Conservation (phyloP, 2,329 filamentous ascomycete species). For the Zymoseptoria pseudotritici region DNA sequence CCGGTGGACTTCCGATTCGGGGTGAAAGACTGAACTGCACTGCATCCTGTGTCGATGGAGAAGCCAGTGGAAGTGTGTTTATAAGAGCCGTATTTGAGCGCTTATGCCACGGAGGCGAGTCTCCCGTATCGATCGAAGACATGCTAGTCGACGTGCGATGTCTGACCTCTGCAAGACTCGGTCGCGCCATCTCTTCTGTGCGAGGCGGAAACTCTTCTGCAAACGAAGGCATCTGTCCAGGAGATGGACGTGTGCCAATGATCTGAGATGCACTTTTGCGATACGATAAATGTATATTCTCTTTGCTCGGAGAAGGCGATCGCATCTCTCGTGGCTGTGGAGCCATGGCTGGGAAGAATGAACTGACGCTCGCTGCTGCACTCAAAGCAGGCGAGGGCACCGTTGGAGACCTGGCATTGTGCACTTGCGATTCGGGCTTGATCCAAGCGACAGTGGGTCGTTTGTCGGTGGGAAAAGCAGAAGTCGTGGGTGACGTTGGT, state of each 20-base stretch:
- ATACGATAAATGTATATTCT: constrained; percentile 43
- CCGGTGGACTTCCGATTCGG: constrained; percentile 12
- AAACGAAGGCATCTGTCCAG: not conserved
- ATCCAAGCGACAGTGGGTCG: constrained; percentile 17
- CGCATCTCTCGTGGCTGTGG: constrained; percentile 22
- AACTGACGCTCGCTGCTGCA: constrained; percentile 22
- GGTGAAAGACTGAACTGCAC: constrained; percentile 7
- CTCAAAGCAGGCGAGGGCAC: constrained; percentile 28
- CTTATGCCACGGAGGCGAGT: constrained; percentile 27
- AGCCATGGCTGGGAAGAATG: constrained; percentile 25
- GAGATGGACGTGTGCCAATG: constrained; percentile 30
- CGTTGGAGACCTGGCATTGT: constrained; percentile 21
- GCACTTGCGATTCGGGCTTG: constrained; percentile 10
- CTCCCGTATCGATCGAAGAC: constrained; percentile 39
- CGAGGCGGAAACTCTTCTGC: not conserved
- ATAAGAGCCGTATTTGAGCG: constrained; percentile 24
- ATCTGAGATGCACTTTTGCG: constrained; percentile 44
- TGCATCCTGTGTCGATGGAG: constrained; percentile 17
- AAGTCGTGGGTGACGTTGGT: constrained; percentile 33
- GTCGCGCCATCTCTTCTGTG: constrained; percentile 7
- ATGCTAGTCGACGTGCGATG: constrained; percentile 33
- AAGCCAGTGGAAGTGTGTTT: constrained; percentile 6
- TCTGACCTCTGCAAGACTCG: constrained; percentile 7
- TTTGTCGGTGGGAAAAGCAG: constrained; percentile 18
- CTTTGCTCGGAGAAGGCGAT: constrained; percentile 41